phyloP scores from a whole-genome alignment of 345 rosid genomes.

The Salix caprea region DNA sequence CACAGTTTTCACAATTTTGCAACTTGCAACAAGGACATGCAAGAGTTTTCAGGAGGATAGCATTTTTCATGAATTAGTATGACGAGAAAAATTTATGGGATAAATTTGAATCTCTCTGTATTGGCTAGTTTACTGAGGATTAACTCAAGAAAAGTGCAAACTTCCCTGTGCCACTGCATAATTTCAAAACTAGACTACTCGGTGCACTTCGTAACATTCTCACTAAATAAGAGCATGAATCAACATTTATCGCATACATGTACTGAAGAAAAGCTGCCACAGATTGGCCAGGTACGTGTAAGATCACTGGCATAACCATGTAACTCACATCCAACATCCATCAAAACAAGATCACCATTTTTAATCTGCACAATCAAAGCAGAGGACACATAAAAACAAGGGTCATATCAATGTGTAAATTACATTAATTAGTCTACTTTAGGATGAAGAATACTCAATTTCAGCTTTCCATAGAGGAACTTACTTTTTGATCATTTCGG shows the following conservation, averaged over 20 bases:
- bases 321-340: conserved; percentile 97
- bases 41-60: background rate
- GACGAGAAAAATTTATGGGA: background rate
- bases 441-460: background rate
- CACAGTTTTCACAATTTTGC: background rate
- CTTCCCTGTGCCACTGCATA: too few relatives aligned
- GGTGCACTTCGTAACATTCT: too few relatives aligned
- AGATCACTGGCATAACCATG: conserved; percentile 96
- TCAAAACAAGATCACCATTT: conserved; percentile 82
- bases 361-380: conserved; percentile 47
- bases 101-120: too few relatives aligned
- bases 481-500: conserved; percentile 85
- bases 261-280: conserved; percentile 67
- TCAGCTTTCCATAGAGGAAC: conserved; percentile 21
- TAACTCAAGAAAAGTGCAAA: too few relatives aligned
- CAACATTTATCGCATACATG: conserved; percentile 49
- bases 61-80: background rate
- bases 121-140: too few relatives aligned
- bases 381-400: background rate
- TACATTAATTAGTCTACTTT: background rate
- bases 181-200: too few relatives aligned
- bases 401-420: background rate
- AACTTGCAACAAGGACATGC: background rate
- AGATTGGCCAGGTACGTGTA: conserved; percentile 92
- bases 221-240: background rate